Evolutionary conservation across 78 protist species (phyloP), one percentile per base, ranked within the genome.

Genomic region (Parvularia atlantis): DNA sequence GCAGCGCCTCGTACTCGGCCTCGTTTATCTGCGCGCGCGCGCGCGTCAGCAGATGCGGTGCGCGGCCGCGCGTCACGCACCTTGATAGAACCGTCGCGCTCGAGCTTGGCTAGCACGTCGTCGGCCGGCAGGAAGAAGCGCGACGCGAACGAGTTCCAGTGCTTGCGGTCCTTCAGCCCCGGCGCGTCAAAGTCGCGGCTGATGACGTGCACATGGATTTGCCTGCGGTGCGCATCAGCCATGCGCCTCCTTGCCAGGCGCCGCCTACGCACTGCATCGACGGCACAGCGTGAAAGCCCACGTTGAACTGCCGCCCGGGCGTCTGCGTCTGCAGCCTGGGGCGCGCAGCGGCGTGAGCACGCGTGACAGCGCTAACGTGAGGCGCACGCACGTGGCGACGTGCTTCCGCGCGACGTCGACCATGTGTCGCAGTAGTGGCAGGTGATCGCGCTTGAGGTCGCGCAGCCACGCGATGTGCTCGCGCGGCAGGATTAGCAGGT

Each of bases 131-230:
- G 43, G 56, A 84, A 77, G 53, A 81, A 89, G 17, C 35, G 66
- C 22, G 86, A 80, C 6, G 86, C 73, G 77, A 89, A 89, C 40
- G 90, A 84, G 44, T 75, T 71, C 84, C 83, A 89, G 65, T 89
- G 94, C 75, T 83, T 77, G 52, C 81, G 83, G 41, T 26, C 79
- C 74, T 89, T 89, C 53, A 89, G 61, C 13, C 46, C 0, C 13
- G 11, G 69, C 10, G 91, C 59, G 57, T 71, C 69, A 50, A 77
- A 78, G 54, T 89, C 94, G 2, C 52, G 64, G 16, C 78, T 58
- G n/a, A 87, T 83, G 24, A 83, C 40, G 69, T 89, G 94, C 41
- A 89, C 14, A 35, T 89, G 86, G 28, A 70, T 10, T 31, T 54
- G 74, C 1, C 74, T 69, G 71, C 54, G 54, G 54, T 50, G 20